Evolutionary conservation across 306 rosid species (phyloP), one percentile per base, ranked within the genome.

Genomic region (Gleditsia sinensis): DNA sequence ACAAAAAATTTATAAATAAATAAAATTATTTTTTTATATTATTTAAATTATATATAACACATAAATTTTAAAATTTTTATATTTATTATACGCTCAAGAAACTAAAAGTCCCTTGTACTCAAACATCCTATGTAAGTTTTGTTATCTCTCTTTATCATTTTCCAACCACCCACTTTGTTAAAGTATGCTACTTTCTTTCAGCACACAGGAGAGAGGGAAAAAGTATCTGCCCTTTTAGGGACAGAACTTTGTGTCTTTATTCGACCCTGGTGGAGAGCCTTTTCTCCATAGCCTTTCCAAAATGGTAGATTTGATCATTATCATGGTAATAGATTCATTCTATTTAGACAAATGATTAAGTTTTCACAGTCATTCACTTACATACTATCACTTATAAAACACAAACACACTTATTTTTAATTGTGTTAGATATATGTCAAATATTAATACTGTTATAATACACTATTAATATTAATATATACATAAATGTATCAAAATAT

Each of bases 231-330:
- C 34, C 74, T 76, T 60, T 67, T 14, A 23, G 75, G 25, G 67
- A 65, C 50, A 79, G 20, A 50, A 42, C 43, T 66, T 33, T 69
- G 25, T 51, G 24, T 64, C 63, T 50, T 75, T 46, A 65, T 57
- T 63, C 54, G 5, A 56, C 50, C 64, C 33, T 32, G 70, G 68
- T 33, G 50, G 61, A 45, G 65, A 8, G 13, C 67, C 69, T 76
- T 65, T 23, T 32, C 3, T 32, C 53, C 55, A 75, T 75, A 83
- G 58, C 80, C 53, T 80, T 83, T 72, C 36, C 72, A 71, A 46
- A 67, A 6, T 67, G 58, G 55, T 42, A 65, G 71, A 67, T 46
- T 43, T 45, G 28, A 46, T 67, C 12, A 46, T 17, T 56, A 39
- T 67, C 74, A 72, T 50, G 70, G 23, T 45, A 81, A 75, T 75